Percentiles rank a stretch among this genome's conserved stretches.
Conservation (phyloP, 768 basidiomycete species). For the Serendipita sp. region DNA sequence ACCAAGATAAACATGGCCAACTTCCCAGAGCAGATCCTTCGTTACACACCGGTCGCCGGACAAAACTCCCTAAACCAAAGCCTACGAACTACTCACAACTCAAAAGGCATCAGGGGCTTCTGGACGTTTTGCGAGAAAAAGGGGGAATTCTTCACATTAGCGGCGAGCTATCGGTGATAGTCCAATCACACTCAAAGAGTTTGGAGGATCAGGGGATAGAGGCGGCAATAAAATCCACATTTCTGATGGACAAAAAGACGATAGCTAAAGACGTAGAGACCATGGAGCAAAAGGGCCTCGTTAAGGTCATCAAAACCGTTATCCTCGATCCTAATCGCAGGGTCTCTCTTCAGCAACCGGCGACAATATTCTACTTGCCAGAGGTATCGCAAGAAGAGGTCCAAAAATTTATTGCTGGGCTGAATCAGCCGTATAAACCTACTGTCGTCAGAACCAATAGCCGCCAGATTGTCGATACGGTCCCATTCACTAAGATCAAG, state of each 20-base stretch:
- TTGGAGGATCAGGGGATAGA: constrained; percentile 42
- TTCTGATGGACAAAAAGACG: constrained; percentile 59
- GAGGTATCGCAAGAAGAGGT: constrained; percentile 37
- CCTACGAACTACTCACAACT: constrained; percentile 51
- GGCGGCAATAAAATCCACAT: constrained; percentile 54
- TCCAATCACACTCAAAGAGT: background rate
- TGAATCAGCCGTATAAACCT: constrained; percentile 28
- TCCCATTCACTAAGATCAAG: background rate
- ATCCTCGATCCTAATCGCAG: constrained; percentile 33
- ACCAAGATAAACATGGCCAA: too few species aligned
- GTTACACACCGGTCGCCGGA: background rate
- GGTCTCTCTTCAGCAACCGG: constrained; percentile 28
- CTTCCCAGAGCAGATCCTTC: too few species aligned
- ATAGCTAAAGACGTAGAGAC: constrained; percentile 40
- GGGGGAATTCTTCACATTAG: constrained; percentile 55
- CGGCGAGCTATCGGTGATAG: constrained; percentile 19
- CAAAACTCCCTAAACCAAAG: background rate
- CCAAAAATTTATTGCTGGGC: constrained; percentile 39
- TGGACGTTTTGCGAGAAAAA: constrained; percentile 44
- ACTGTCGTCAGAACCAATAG: constrained; percentile 26
- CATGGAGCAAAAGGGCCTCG: constrained; percentile 47
- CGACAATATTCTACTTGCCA: constrained; percentile 52
- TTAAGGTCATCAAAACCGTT: constrained; percentile 56
- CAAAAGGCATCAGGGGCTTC: constrained; percentile 66
- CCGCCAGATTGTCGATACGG: background rate